A percentile compares a stretch with the other conserved stretches of the same genome.
Conservation (phyloP, 352 stramenopile species). For the Pythium phragmitis region DNA sequence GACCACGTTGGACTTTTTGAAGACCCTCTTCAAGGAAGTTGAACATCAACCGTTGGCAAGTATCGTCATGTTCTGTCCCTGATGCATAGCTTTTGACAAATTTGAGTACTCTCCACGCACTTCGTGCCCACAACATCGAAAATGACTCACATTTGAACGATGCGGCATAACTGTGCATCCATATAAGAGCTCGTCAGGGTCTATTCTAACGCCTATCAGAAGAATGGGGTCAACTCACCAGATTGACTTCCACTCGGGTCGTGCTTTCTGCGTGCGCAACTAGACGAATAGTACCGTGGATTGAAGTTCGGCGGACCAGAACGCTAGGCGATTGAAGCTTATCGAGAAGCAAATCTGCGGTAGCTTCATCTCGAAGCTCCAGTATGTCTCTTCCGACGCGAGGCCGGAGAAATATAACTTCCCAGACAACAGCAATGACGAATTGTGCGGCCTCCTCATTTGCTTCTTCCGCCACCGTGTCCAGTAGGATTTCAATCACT, state of each 20-base stretch:
- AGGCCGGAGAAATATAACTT: constrained; percentile 22
- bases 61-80: constrained; percentile 13
- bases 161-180: constrained; percentile 1
- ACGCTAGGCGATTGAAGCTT: neutral
- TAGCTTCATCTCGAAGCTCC: neutral
- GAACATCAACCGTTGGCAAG: constrained; percentile 22
- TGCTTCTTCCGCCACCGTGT: constrained; percentile 13
- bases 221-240: constrained; percentile 5
- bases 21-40: constrained; percentile 26
- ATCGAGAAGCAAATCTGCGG: neutral
- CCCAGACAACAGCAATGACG: constrained; percentile 21
- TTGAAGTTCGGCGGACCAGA: neutral
- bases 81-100: constrained; percentile 18
- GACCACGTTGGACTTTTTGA: neutral
- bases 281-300: constrained; percentile 6
- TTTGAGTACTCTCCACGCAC: neutral
- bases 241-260: constrained; percentile 1
- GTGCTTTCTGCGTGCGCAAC: neutral
- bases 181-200: neutral
- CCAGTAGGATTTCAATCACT: constrained; percentile 20
- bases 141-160: constrained; percentile 15
- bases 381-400: neutral
- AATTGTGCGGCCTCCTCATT: constrained; percentile 13
- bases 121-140: neutral
- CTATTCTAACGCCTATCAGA: neutral